These are phyloP conservation scores for Phoma sp. DNA, from an alignment of 2,329 filamentous ascomycete species.

Conservation along the genomic window DNA sequence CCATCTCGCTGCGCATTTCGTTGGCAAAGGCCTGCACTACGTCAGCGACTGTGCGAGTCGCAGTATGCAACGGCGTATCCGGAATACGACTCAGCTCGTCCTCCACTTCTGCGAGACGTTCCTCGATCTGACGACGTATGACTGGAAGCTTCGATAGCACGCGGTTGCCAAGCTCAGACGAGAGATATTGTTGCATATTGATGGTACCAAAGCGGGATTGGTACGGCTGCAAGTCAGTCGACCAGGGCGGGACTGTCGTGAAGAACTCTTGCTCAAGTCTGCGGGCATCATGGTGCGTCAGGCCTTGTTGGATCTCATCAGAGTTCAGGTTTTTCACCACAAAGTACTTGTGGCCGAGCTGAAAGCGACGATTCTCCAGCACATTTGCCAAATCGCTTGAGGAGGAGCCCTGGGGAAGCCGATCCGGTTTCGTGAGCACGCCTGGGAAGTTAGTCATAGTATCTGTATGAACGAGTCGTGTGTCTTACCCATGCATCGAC, in stretches of 20 bases:
- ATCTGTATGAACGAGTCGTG: background rate
- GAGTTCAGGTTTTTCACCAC: slow-evolving; percentile 71
- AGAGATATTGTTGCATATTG: slow-evolving; percentile 58
- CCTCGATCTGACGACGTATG: slow-evolving; percentile 54
- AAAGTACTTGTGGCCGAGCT: slow-evolving; percentile 77
- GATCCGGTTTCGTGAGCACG: slow-evolving; percentile 85
- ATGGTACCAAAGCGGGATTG: slow-evolving; percentile 59
- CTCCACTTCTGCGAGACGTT: slow-evolving; percentile 60
- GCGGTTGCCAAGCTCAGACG: slow-evolving; percentile 55
- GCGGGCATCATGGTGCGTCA: slow-evolving; percentile 58
- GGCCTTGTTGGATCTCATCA: slow-evolving; percentile 53
- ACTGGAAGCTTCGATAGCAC: slow-evolving; percentile 49
- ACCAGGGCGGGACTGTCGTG: slow-evolving; percentile 53
- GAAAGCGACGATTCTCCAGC: slow-evolving; percentile 66
- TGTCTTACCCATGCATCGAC: slow-evolving; percentile 47
- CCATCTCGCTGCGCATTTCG: slow-evolving; percentile 60
- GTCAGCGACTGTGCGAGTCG: slow-evolving; percentile 68
- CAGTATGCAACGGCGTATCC: slow-evolving; percentile 68
- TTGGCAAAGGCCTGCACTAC: slow-evolving; percentile 65
- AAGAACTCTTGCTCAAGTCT: slow-evolving; percentile 61
- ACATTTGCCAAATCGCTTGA: slow-evolving; percentile 66
- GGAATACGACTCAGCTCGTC: slow-evolving; percentile 65
- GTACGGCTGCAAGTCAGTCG: slow-evolving; percentile 47
- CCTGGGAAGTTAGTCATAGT: slow-evolving; percentile 49
- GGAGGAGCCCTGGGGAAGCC: slow-evolving; percentile 61